Evolutionary conservation across 129 eudicot species (phyloP), one percentile per base, ranked within the genome.

Genomic region (Heracleum sosnowskyi): DNA sequence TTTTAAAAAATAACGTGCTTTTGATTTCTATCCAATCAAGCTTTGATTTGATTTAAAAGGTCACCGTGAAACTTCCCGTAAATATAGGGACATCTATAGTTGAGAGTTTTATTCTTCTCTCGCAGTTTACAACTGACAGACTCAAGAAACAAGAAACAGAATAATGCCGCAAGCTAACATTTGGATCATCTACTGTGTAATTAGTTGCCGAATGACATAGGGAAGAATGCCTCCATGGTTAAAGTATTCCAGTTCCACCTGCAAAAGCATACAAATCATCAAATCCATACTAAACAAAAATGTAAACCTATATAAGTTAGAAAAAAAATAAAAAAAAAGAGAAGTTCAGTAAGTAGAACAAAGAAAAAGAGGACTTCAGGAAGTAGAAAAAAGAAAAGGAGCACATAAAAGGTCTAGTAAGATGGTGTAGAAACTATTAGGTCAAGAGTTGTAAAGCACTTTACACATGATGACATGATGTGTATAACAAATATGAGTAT

Each of bases 191-290:
- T 76, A 83, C 64, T 78, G 79, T 75, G 81, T 66, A 28, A 34
- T 74, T 82, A 86, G 71, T 72, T 86, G 89, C 39, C 89, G 85
- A 45, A 86, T 83, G 8, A 86, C 89, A 64, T 86, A 86, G 24
- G 86, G 89, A 73, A 86, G 85, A 15, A 86, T 83, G 34, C 89
- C 89, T 46, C 89, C 86, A 39, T 86, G 82, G 78, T 86, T 80
- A 86, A 86, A 86, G 46, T 86, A 86, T 11, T 77, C 89, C 81
- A 86, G 77, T 60, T 86, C 89, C 84, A 86, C 89, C 89, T 86
- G 40, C 71, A 71, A 76, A 77, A 31, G 40, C 62, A 46, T 57
- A 26, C 16, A 78, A 39, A 37, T 28, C 2, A 11, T 36, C 4
- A 46, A 29, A 46, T 34, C 42, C 15, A 47, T 22, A 44, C 16